These are phyloP conservation scores for Zoysia pacifica DNA, from an alignment of 176 grass and related monocot genomes.

Conservation along the genomic window DNA sequence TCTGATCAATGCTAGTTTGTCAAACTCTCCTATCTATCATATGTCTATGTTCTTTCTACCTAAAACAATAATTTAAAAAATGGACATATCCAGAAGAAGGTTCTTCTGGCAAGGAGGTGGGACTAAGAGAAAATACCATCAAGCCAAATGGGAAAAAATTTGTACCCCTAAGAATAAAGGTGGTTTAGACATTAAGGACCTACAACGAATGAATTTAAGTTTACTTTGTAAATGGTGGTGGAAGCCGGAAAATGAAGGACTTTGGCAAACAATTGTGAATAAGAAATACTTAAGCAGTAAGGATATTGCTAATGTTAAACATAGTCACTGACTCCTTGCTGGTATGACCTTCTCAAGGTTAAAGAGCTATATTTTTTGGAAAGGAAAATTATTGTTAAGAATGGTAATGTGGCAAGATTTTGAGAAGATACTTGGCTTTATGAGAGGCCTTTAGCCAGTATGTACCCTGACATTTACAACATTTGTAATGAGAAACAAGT, in stretches of 20 bases:
- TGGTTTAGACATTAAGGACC: not conserved
- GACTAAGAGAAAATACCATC: no score
- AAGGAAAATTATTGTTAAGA: not conserved
- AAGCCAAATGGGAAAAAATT: no score
- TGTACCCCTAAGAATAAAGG: not conserved
- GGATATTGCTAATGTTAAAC: not conserved
- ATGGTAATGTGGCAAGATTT: not conserved
- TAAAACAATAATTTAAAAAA: no score
- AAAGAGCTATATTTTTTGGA: not conserved
- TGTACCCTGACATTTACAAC: not conserved
- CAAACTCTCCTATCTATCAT: no score
- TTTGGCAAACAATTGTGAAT: not conserved
- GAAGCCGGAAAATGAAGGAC: not conserved
- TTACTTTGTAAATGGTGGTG: not conserved
- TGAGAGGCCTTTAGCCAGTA: not conserved
- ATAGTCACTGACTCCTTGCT: not conserved
- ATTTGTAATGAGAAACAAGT: not conserved
- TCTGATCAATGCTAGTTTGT: no score
- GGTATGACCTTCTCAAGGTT: not conserved
- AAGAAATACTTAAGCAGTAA: not conserved
- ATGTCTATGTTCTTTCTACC: no score
- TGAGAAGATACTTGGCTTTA: no score
- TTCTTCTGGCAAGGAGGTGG: no score
- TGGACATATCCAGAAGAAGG: no score
- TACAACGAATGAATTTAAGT: not conserved